Percentiles rank a stretch among this genome's conserved stretches.
These are phyloP conservation scores for Coprinellus aureogranulatus DNA, from an alignment of 768 basidiomycete genomes.

Conservation along the genomic window DNA sequence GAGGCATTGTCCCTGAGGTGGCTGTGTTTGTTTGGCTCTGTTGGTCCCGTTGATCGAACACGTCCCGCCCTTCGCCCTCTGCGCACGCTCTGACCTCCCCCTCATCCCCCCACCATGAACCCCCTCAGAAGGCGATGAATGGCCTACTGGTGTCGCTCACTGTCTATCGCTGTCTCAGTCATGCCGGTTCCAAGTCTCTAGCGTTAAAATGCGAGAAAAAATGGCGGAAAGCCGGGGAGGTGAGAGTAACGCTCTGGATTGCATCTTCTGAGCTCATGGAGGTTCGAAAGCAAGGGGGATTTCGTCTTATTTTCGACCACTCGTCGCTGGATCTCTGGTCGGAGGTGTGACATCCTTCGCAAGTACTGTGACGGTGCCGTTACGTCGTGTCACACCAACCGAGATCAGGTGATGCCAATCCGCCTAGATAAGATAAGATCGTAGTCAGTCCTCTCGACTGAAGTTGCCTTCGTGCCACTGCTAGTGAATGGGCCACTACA, in stretches of 20 bases:
- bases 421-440: no score
- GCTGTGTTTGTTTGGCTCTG: not conserved
- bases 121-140: not conserved
- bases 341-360: no score
- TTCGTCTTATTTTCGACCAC: conserved; percentile 6
- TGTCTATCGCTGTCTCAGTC: not conserved
- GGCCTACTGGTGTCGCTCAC: not conserved
- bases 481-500: no score
- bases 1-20: conserved; percentile 1
- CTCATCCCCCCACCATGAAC: not conserved
- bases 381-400: no score
- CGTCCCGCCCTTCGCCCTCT: not conserved
- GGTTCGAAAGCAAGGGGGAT: conserved; percentile 10
- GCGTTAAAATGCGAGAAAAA: not conserved
- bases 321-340: no score
- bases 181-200: not conserved
- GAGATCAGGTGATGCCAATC: no score
- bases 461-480: no score
- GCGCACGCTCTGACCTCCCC: not conserved
- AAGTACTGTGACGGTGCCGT: no score
- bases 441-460: no score
- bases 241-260: not conserved
- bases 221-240: conserved; percentile 2
- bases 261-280: conserved; percentile 9
- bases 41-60: conserved; percentile 8